Percentiles rank a stretch among this genome's conserved stretches.
Evolutionary conservation across 1,284 basidiomycete species (phyloP).

Genomic region (Mrakiaceae sp.): DNA sequence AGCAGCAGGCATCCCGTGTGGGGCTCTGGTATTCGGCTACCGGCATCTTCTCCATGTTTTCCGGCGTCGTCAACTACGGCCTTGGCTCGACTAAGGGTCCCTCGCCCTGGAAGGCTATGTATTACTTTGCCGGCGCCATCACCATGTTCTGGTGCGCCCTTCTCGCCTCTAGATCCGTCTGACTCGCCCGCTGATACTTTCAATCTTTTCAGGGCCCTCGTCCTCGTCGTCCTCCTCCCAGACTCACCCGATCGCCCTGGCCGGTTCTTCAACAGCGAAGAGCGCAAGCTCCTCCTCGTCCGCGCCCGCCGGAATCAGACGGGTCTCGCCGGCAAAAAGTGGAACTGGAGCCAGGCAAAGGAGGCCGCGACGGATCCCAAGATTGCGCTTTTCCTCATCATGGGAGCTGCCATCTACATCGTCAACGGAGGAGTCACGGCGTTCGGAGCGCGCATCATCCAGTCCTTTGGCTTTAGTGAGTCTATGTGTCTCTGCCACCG

Average conservation of each 20-base stretch:
- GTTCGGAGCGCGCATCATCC: constrained; percentile 40
- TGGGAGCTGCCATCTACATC: constrained; percentile 31
- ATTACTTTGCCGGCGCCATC: constrained; percentile 38
- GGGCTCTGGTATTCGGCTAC: constrained; percentile 37
- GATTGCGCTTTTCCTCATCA: constrained; percentile 38
- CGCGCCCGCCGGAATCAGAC: constrained; percentile 3
- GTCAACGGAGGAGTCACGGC: constrained; percentile 28
- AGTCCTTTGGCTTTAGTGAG: constrained; percentile 36
- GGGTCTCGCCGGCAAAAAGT: constrained; percentile 18
- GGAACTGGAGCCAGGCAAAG: constrained; percentile 33
- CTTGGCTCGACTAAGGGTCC: constrained; percentile 31
- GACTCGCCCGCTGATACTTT: not conserved
- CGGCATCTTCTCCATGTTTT: constrained; percentile 36
- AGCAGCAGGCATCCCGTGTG: constrained; percentile 28
- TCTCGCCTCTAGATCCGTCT: not conserved
- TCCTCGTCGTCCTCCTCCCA: constrained; percentile 37
- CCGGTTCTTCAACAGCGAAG: constrained; percentile 31
- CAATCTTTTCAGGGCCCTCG: constrained; percentile 21
- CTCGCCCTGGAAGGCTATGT: constrained; percentile 41
- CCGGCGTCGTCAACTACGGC: constrained; percentile 40
- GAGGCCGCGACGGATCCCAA: constrained; percentile 39
- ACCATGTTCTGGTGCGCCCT: constrained; percentile 35
- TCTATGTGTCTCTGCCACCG: too few species aligned
- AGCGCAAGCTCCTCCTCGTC: constrained; percentile 32
- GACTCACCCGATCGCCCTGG: constrained; percentile 34